Evolutionary conservation across 441 rosid genomes (phyloP).

Genomic region (Gossypium davidsonii): DNA sequence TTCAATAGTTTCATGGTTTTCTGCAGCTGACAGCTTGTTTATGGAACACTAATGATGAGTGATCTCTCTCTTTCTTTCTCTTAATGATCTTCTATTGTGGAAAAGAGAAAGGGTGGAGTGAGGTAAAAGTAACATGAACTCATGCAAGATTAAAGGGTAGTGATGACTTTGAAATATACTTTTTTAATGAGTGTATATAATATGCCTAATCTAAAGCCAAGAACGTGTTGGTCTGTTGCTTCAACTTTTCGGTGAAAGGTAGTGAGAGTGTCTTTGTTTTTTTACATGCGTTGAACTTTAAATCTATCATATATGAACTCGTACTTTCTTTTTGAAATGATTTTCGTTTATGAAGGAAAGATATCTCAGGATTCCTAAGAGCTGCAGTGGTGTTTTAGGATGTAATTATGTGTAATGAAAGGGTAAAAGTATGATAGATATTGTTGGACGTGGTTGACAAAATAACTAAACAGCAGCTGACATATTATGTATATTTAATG

Average conservation of each 20-base stretch:
- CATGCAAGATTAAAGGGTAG: conserved; percentile 40
- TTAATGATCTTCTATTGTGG: conserved; percentile 14
- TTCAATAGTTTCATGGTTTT: not conserved
- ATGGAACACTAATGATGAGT: not conserved
- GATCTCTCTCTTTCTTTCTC: not conserved
- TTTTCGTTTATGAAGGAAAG: conserved; percentile 6
- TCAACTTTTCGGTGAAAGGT: conserved; percentile 83
- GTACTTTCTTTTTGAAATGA: too few species aligned
- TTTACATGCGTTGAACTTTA: not conserved
- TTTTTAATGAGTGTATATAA: conserved; percentile 31
- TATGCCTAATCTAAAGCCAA: conserved; percentile 51
- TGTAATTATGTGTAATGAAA: conserved; percentile 46
- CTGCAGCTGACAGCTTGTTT: conserved; percentile 19
- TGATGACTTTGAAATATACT: conserved; percentile 25
- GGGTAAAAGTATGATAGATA: too few species aligned
- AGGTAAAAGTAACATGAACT: conserved; percentile 36
- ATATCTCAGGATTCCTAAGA: conserved; percentile 50
- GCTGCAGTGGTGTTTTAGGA: conserved; percentile 60
- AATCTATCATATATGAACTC: too few species aligned
- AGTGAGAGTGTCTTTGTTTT: conserved; percentile 19
- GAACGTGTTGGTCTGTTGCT: conserved; percentile 35
- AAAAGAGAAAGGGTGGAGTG: conserved; percentile 24
- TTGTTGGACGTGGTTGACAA: too few species aligned
- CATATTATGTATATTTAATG: rapidly evolving
- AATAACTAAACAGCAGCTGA: too few species aligned